Conservation (phyloP, 495 filamentous ascomycete genomes). For the Clavariopsis aquatica region DNA sequence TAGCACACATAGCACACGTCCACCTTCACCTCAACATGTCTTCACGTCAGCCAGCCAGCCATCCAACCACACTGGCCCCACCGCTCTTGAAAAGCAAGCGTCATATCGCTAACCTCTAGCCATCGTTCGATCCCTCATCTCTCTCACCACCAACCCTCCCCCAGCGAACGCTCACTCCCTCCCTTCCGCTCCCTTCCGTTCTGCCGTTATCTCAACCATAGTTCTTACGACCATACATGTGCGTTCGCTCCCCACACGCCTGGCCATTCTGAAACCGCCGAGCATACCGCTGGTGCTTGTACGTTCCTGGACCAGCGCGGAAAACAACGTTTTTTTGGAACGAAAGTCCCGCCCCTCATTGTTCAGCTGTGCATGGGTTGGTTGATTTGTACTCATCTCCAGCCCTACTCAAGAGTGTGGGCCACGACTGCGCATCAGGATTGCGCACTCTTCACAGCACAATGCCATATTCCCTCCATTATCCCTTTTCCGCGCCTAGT, state of each 20-base stretch:
- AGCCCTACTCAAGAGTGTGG: too few species aligned
- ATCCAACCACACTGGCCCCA: background rate
- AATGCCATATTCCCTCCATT: too few species aligned
- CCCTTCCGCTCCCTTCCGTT: constrained; percentile 15
- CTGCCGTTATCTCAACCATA: background rate
- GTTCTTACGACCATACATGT: constrained; percentile 4
- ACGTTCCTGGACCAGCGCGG: background rate
- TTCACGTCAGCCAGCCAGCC: constrained; percentile 5
- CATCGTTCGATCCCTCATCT: background rate
- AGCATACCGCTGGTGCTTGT: too few species aligned
- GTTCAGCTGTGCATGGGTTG: constrained; percentile 2
- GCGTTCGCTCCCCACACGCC: background rate
- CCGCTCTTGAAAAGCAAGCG: too few species aligned
- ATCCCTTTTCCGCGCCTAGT: too few species aligned
- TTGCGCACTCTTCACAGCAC: too few species aligned
- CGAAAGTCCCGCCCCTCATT: constrained; percentile 7
- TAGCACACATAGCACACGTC: background rate
- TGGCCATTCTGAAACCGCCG: constrained; percentile 11
- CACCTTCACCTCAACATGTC: background rate
- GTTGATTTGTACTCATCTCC: too few species aligned
- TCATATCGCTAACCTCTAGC: too few species aligned
- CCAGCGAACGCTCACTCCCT: background rate
- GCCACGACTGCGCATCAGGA: too few species aligned
- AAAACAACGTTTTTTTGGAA: constrained; percentile 14
- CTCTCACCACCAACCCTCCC: background rate